A percentile compares a stretch with the other conserved stretches of the same genome.
Conservation (phyloP, 2,329 filamentous ascomycete species). For the Saccharata proteae region DNA sequence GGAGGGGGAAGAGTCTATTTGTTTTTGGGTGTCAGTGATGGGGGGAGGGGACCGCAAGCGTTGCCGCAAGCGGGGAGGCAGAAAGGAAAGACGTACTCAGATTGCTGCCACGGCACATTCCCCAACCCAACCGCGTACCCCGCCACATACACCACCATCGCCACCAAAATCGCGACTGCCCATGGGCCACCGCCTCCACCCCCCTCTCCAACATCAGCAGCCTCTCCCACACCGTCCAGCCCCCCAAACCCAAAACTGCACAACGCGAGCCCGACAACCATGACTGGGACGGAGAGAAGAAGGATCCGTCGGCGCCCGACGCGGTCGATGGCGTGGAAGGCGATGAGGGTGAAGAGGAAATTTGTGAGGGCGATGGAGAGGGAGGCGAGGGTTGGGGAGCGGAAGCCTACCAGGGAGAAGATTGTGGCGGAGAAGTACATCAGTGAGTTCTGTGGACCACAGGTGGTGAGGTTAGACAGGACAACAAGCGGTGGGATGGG, state of each 20-base stretch:
- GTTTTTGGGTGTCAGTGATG: not conserved
- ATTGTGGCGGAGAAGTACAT: constrained; percentile 39
- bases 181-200: constrained; percentile 10
- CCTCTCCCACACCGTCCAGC: constrained; percentile 26
- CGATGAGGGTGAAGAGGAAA: constrained; percentile 34
- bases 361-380: constrained; percentile 34
- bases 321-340: constrained; percentile 32
- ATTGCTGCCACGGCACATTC: constrained; percentile 93
- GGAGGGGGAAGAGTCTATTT: constrained; percentile 62
- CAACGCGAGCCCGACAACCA: constrained; percentile 60
- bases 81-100: constrained; percentile 41
- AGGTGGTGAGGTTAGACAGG: not conserved
- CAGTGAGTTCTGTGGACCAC: constrained; percentile 25
- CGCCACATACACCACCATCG: constrained; percentile 74
- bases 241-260: constrained; percentile 63
- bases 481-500: not conserved
- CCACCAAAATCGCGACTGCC: constrained; percentile 49
- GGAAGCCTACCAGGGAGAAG: constrained; percentile 35
- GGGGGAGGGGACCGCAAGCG: not conserved
- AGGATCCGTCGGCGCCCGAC: constrained; percentile 47
- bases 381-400: constrained; percentile 31
- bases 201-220: not conserved
- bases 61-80: not conserved
- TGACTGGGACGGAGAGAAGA: constrained; percentile 71
- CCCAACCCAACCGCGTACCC: constrained; percentile 79